Conservation (phyloP, 1,284 basidiomycete species). For the Ceratobasidium sp. region DNA sequence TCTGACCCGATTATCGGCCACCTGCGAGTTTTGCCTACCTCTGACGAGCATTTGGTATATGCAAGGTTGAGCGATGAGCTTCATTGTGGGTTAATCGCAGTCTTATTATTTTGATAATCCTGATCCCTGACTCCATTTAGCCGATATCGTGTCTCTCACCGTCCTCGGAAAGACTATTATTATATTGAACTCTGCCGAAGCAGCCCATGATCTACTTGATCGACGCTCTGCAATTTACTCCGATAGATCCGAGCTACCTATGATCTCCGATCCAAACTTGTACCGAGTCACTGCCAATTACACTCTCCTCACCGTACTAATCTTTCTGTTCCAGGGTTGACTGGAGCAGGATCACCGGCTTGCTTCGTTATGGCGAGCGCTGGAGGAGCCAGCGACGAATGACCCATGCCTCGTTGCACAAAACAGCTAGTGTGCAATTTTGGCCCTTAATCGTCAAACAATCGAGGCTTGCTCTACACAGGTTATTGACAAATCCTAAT, state of each 20-base stretch:
- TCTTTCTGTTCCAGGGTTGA: background rate
- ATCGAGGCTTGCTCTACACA: slow-evolving; percentile 10
- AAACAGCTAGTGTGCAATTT: slow-evolving; percentile 20
- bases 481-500: slow-evolving; percentile 5
- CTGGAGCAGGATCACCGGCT: slow-evolving; percentile 13
- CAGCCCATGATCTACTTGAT: slow-evolving; percentile 47
- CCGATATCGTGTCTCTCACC: slow-evolving; percentile 46
- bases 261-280: slow-evolving; percentile 35
- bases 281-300: background rate
- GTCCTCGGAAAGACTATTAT: slow-evolving; percentile 46
- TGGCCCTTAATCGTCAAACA: slow-evolving; percentile 31
- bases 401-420: slow-evolving; percentile 24
- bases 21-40: slow-evolving; percentile 14
- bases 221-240: slow-evolving; percentile 47
- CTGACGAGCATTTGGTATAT: slow-evolving; percentile 23
- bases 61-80: slow-evolving; percentile 22
- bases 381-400: slow-evolving; percentile 40
- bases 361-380: slow-evolving; percentile 33
- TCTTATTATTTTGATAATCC: background rate
- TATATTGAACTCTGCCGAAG: slow-evolving; percentile 47
- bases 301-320: background rate
- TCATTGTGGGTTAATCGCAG: background rate
- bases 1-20: slow-evolving; percentile 30
- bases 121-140: background rate
- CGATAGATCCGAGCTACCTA: slow-evolving; percentile 41